phyloP scores from a whole-genome alignment of 805 yeast species.

The Wickerhamomyces strasburgensis region DNA sequence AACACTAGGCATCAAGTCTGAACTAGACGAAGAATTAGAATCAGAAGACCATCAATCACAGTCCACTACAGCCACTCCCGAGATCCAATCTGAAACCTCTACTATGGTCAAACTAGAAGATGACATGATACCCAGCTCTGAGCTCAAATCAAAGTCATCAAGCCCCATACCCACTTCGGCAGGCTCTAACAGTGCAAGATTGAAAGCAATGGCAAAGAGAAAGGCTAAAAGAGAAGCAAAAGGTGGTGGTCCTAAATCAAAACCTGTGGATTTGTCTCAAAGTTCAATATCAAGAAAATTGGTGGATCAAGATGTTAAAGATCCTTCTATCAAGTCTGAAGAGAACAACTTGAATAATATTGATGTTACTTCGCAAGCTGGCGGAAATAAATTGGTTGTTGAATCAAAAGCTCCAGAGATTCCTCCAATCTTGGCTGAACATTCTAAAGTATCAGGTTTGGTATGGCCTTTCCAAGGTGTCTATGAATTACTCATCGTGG shows the following conservation, averaged over 20 bases:
- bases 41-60: conserved; percentile 11
- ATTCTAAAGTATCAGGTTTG: conserved; percentile 63
- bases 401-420: conserved; percentile 67
- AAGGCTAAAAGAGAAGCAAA: conserved; percentile 72
- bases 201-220: conserved; percentile 92
- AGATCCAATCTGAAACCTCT: conserved; percentile 8
- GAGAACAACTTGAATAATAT: conserved; percentile 29
- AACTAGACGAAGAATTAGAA: conserved; percentile 20
- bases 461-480: conserved; percentile 96
- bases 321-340: conserved; percentile 4
- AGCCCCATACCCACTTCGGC: conserved; percentile 6
- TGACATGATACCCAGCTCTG: conserved; percentile 3
- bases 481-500: conserved; percentile 73
- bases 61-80: conserved; percentile 10
- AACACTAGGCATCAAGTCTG: conserved; percentile 39
- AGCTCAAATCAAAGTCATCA: conserved; percentile 5
- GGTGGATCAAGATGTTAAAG: conserved; percentile 29
- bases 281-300: conserved; percentile 59
- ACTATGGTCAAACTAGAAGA: neutral
- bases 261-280: conserved; percentile 65
- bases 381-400: conserved; percentile 76
- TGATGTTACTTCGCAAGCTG: conserved; percentile 73
- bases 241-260: conserved; percentile 36
- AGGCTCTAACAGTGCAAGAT: conserved; percentile 57
- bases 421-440: conserved; percentile 65